phyloP scores from a whole-genome alignment of 805 yeast species.

The Metschnikowia continentalis region DNA sequence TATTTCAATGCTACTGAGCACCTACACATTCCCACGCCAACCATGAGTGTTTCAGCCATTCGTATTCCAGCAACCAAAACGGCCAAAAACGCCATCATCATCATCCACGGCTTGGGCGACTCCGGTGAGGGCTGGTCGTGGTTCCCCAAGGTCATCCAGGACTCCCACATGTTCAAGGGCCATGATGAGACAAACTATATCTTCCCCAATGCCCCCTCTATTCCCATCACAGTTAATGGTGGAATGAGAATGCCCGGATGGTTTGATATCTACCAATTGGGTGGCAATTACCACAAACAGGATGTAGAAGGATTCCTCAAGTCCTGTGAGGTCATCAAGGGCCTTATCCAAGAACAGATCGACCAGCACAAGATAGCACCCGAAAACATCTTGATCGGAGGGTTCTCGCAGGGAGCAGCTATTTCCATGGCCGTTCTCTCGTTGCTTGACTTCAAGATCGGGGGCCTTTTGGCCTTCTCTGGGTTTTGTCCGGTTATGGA shows the following conservation, averaged over 20 bases:
- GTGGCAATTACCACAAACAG: constrained; percentile 41
- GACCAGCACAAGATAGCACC: constrained; percentile 49
- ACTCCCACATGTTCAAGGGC: constrained; percentile 42
- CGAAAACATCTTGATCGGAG: constrained; percentile 80
- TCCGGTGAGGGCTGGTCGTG: constrained; percentile 87
- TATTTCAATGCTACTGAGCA: neutral
- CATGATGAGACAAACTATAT: constrained; percentile 55
- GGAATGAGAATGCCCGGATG: constrained; percentile 75
- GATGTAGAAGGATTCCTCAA: constrained; percentile 54
- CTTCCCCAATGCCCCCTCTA: constrained; percentile 86
- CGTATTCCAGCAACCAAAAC: constrained; percentile 26
- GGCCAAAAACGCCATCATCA: constrained; percentile 55
- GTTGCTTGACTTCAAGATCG: constrained; percentile 56
- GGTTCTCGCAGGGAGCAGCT: constrained; percentile 94
- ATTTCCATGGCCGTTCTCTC: constrained; percentile 61
- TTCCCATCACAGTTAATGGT: constrained; percentile 64
- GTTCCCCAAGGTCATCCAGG: constrained; percentile 60
- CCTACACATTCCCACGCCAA: neutral
- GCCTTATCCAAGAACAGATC: constrained; percentile 49
- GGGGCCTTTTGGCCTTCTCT: constrained; percentile 72
- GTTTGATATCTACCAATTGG: constrained; percentile 72
- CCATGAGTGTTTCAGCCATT: constrained; percentile 22
- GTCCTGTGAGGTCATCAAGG: constrained; percentile 43
- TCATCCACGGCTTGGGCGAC: constrained; percentile 91
- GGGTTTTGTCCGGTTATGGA: constrained; percentile 57